Conservation (phyloP, 495 filamentous ascomycete genomes). For the Penicillium macrosclerotiorum region DNA sequence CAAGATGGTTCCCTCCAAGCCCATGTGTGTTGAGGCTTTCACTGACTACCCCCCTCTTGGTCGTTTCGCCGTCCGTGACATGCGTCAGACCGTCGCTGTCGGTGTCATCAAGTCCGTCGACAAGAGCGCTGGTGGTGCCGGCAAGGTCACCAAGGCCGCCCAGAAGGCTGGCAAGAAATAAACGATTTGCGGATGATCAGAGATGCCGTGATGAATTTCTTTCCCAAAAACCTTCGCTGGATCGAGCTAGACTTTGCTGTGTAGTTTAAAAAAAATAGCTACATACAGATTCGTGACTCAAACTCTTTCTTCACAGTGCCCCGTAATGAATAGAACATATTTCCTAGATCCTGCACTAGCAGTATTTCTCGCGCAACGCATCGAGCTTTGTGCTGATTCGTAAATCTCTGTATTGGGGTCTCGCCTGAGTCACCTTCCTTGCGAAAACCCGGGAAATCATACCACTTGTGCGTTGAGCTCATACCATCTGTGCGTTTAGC, state of each 20-base stretch:
- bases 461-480: no score
- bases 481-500: no score
- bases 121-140: conserved; percentile 65
- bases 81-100: conserved; percentile 92
- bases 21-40: conserved; percentile 99
- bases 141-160: conserved; percentile 78
- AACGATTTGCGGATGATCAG: conserved; percentile 33
- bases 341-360: no score
- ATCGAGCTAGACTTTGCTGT: conserved; percentile 31
- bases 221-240: conserved; percentile 30
- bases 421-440: no score
- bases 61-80: conserved; percentile 95
- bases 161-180: conserved; percentile 70
- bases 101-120: conserved; percentile 90
- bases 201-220: conserved; percentile 35
- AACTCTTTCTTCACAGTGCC: conserved; percentile 2
- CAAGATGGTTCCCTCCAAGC: conserved; percentile 99
- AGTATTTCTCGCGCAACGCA: no score
- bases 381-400: no score
- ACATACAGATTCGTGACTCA: conserved; percentile 27
- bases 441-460: no score
- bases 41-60: conserved; percentile 98
- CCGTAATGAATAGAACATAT: background rate
- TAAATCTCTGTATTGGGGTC: no score
- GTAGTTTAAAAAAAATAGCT: conserved; percentile 25